Evolutionary conservation across 176 grass and related monocot species (phyloP).

Genomic region (Oryza glaberrima): DNA sequence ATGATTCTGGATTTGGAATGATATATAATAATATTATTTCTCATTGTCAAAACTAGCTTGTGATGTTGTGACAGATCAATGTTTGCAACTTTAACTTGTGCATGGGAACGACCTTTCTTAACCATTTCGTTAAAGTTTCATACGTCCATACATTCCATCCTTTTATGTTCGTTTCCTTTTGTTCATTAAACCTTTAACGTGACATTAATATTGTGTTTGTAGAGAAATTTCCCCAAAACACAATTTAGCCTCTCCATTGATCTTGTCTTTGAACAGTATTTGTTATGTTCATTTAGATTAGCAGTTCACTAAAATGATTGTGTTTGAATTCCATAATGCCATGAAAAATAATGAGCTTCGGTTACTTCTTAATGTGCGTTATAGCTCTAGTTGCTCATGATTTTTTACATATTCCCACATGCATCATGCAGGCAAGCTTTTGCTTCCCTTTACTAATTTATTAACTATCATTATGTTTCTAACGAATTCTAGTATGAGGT

Average conservation of each 20-base stretch:
- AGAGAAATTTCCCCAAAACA: background rate
- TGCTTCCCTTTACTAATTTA: background rate
- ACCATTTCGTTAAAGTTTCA: background rate
- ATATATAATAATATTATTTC: background rate
- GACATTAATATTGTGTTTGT: background rate
- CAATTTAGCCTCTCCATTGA: background rate
- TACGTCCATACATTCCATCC: background rate
- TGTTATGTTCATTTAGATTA: background rate
- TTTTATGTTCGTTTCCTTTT: background rate
- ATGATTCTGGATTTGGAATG: background rate
- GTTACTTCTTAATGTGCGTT: background rate
- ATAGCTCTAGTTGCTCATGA: background rate
- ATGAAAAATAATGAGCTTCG: background rate
- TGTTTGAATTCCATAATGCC: background rate
- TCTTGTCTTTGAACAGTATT: background rate
- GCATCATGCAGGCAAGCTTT: background rate
- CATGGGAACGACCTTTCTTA: background rate
- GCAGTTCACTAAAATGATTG: background rate
- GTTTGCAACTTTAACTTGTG: constrained; percentile 3
- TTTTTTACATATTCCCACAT: background rate
- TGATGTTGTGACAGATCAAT: background rate
- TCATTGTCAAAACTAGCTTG: background rate
- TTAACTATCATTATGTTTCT: background rate
- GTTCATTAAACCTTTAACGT: background rate
- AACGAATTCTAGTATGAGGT: too few species aligned